Base-by-base conservation (phyloP, 257 asterid species). In the Solanum microdontum region DNA sequence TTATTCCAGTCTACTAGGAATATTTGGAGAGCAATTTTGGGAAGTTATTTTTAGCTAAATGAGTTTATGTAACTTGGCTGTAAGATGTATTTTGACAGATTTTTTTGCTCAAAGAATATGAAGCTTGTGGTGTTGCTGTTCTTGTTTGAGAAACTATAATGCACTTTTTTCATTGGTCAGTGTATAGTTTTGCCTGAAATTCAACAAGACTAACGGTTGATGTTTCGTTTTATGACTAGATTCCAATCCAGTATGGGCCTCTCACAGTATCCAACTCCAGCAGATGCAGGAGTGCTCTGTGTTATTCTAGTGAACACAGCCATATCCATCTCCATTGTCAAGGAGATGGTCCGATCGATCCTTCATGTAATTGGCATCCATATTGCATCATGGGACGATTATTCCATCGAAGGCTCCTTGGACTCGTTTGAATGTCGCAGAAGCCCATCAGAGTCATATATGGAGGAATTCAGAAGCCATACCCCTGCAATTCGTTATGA, bases 281-380 rank as follows among this genome's bases (percentile, higher is more conserved):
- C 98, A 2, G 99, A 96, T 68, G 98, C 95, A 1, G 99, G 99
- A 33, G 95, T 95, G 32, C 94, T 96, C 79, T 96, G 96, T 60
- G 92, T 96, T 77, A 94, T 96, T 66, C 92, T 96, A 39, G 96
- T 95, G 17, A 94, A 96, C 91, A 94, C 99, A 2, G 99, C 95
- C 33, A 95, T 93, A 15, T 96, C 99, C 73, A 94, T 96, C 87
- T 93, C 98, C 45, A 93, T 93, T 55, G 88, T 94, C 89, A 96
- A 96, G 91, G 98, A 94, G 86, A 87, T 94, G 40, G 89, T 95
- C 64, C 94, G 96, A 48, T 96, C 98, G 1, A 87, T 96, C 89
- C 96, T 95, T 75, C 93, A 92, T 17, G 90, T 91, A 32, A 90
- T 95, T 28, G 99, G 98, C 89, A 95, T 95, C 88, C 92, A 86